Evolutionary conservation across 805 yeast species (phyloP).

Genomic region (Saccharomycopsis sp.): DNA sequence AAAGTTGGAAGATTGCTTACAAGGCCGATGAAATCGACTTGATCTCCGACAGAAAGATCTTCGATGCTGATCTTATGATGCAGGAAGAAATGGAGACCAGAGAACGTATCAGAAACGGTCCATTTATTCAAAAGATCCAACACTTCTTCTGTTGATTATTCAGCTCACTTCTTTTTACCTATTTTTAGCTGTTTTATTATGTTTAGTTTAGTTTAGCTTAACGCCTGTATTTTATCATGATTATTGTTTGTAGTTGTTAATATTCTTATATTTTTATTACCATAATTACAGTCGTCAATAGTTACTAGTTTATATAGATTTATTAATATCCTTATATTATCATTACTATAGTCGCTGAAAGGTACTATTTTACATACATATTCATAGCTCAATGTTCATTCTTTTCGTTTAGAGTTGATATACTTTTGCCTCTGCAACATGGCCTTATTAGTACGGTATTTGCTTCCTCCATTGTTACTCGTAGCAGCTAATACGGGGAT

Average conservation of each 20-base stretch:
- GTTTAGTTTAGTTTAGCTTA: background rate
- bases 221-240: background rate
- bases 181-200: background rate
- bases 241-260: too few species aligned
- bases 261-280: background rate
- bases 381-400: background rate
- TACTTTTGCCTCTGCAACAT: constrained; percentile 2
- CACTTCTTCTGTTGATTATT: constrained; percentile 17
- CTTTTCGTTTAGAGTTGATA: background rate
- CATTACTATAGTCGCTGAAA: too few species aligned
- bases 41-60: constrained; percentile 39
- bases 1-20: constrained; percentile 31
- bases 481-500: constrained; percentile 11
- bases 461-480: background rate
- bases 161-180: background rate
- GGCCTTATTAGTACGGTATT: constrained; percentile 2
- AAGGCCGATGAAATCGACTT: constrained; percentile 38
- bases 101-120: constrained; percentile 29
- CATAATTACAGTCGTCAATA: background rate
- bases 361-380: too few species aligned
- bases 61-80: constrained; percentile 27
- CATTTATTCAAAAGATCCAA: constrained; percentile 9
- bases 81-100: constrained; percentile 44
- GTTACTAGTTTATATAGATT: too few species aligned
- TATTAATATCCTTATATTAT: too few species aligned